Conservation (phyloP, 2,329 filamentous ascomycete species). For the Paradendryphiella salina region DNA sequence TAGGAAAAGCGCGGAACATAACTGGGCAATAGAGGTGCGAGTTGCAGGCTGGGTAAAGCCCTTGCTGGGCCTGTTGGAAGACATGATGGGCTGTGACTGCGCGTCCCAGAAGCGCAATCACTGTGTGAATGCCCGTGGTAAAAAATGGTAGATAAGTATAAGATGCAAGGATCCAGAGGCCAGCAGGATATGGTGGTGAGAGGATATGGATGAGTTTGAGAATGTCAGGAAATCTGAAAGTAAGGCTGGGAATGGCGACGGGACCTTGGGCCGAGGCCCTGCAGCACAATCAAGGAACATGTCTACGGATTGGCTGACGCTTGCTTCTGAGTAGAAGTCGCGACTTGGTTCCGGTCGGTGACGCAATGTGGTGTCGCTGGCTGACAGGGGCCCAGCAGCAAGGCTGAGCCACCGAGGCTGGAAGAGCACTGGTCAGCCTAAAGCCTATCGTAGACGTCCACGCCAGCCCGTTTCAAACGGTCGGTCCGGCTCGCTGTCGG, state of each 20-base stretch:
- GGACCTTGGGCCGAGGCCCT: slow-evolving; percentile 13
- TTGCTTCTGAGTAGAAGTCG: slow-evolving; percentile 29
- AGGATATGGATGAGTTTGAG: slow-evolving; percentile 6
- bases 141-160: slow-evolving; percentile 18
- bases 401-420: slow-evolving; percentile 14
- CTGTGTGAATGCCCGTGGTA: slow-evolving; percentile 2
- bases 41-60: slow-evolving; percentile 8
- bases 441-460: slow-evolving; percentile 20
- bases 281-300: slow-evolving; percentile 29
- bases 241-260: slow-evolving; percentile 8
- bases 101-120: slow-evolving; percentile 18
- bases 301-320: slow-evolving; percentile 19
- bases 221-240: not conserved
- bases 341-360: slow-evolving; percentile 25
- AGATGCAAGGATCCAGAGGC: slow-evolving; percentile 19
- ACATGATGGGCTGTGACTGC: slow-evolving; percentile 27
- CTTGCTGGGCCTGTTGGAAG: slow-evolving; percentile 11
- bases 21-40: slow-evolving; percentile 17
- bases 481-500: slow-evolving; percentile 5
- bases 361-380: slow-evolving; percentile 29
- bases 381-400: slow-evolving; percentile 20
- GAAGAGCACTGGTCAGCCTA: too few relatives aligned
- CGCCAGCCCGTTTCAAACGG: slow-evolving; percentile 15
- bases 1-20: slow-evolving; percentile 31
- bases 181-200: slow-evolving; percentile 19